phyloP scores from a whole-genome alignment of 2,329 filamentous ascomycete species.

The Emergomyces pasteurianus region DNA sequence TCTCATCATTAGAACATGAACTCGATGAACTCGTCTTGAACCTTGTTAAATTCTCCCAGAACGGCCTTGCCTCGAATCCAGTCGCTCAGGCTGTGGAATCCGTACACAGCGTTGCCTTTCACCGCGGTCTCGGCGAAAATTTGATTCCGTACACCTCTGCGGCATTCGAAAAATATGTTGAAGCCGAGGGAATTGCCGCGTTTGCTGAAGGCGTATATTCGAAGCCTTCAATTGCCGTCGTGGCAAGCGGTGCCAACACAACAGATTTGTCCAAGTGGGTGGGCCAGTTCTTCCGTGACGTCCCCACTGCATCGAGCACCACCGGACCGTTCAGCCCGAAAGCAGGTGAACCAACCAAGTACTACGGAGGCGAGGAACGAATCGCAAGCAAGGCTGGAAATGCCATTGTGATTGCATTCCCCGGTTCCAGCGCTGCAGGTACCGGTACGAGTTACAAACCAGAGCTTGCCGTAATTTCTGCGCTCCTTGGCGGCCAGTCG shows the following conservation, averaged over 20 bases:
- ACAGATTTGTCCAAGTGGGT: constrained; percentile 77
- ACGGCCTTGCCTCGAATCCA: constrained; percentile 51
- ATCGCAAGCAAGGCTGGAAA: constrained; percentile 66
- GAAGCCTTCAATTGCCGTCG: constrained; percentile 82
- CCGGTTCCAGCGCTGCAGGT: constrained; percentile 66
- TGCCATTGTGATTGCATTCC: constrained; percentile 82
- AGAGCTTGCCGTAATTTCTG: constrained; percentile 73
- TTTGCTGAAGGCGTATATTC: constrained; percentile 72
- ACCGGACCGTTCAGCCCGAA: constrained; percentile 43
- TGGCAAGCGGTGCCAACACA: constrained; percentile 76
- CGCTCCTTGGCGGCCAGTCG: constrained; percentile 80
- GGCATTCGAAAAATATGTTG: constrained; percentile 68
- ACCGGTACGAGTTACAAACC: constrained; percentile 66
- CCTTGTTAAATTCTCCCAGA: constrained; percentile 66
- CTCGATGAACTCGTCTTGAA: constrained; percentile 78
- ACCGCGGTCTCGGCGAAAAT: constrained; percentile 76
- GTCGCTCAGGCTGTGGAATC: constrained; percentile 69
- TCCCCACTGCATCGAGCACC: constrained; percentile 42
- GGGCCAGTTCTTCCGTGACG: constrained; percentile 74
- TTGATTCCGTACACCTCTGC: constrained; percentile 60
- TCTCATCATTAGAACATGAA: constrained; percentile 61
- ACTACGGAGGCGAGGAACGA: constrained; percentile 91
- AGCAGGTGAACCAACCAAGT: constrained; percentile 59
- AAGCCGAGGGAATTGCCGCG: constrained; percentile 58
- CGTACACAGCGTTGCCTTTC: constrained; percentile 79